Evolutionary conservation across 306 rosid species (phyloP).

Genomic region (Acacia melanoxylon): DNA sequence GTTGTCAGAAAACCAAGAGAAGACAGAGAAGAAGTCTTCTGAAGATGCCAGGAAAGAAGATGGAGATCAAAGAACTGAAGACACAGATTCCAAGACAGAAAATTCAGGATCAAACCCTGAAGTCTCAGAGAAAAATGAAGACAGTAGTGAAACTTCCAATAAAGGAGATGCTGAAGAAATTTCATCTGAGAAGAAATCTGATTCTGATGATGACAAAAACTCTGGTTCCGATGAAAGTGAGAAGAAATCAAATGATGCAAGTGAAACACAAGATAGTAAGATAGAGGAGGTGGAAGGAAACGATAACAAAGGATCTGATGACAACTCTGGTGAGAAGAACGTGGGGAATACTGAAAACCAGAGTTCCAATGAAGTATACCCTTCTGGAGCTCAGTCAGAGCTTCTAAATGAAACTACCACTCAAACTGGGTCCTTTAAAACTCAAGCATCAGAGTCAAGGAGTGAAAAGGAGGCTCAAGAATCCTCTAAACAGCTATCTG

Average conservation of each 20-base stretch:
- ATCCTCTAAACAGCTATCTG: conserved; percentile 47
- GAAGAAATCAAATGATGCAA: conserved; percentile 44
- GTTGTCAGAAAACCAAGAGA: conserved; percentile 36
- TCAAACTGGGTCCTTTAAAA: conserved; percentile 67
- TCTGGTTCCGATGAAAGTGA: conserved; percentile 55
- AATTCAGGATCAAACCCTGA: conserved; percentile 45
- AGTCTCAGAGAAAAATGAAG: conserved; percentile 34
- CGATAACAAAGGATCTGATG: conserved; percentile 57
- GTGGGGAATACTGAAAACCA: conserved; percentile 46
- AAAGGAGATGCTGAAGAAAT: neutral
- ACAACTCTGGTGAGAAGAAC: conserved; percentile 47
- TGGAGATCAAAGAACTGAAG: conserved; percentile 41
- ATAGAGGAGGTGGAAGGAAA: conserved; percentile 64
- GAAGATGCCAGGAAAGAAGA: conserved; percentile 50
- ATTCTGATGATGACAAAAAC: conserved; percentile 44
- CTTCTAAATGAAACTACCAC: conserved; percentile 71
- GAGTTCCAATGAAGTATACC: conserved; percentile 69
- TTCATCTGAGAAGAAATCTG: conserved; percentile 34
- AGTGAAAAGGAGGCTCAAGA: conserved; percentile 75
- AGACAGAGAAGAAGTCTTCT: conserved; percentile 41
- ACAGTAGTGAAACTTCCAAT: conserved; percentile 26
- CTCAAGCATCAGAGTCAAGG: conserved; percentile 90
- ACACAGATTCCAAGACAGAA: conserved; percentile 48
- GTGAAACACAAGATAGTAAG: conserved; percentile 43
- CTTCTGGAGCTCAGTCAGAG: conserved; percentile 92